Base-by-base conservation (phyloP, 73 alveolate species). In the Paramecium primaurelia region DNA sequence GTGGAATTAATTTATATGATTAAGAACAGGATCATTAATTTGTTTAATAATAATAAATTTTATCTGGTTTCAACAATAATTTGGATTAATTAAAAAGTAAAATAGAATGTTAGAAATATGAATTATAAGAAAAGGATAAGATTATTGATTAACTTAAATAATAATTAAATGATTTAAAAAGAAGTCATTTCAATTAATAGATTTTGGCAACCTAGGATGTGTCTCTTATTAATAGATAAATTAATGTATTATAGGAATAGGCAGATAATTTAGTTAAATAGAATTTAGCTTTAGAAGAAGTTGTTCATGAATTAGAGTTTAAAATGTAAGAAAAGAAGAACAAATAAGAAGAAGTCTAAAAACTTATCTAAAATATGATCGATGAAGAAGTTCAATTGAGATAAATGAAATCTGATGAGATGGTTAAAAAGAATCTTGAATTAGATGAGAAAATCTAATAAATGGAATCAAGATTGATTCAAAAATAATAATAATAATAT, bases 281-380 rank as follows among this genome's bases (percentile, higher is more conserved):
- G 38, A 80, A 80, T 45, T 22, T 45, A 26, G 75, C 91, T n/a
- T 47, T 80, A 20, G 71, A 80, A 80, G 75, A 42, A 18, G 77
- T 80, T 14, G 25, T 80, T 80, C 75, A 45, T 42, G 91, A 80
- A 12, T 80, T 80, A 26, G 91, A 80, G n/a, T 45, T 11, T 47
- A 80, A 80, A 11, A 20, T 80, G 25, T 22, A 22, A 42, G 44
- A 80, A 20, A 80, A 80, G n/a, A 45, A 80, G 32, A 42, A 18
- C 12, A 80, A 22, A 25, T 80, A 45, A 14, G 75, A 80, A 80
- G 44, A 80, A 42, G 12, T 80, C 6, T 44, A 80, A 5, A 32
- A 80, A 18, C 6, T 45, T 2, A 45, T 75, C 0, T 36, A 30
- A 25, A 60, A 75, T 16, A 34, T 25, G 20, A 34, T 14, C 8